These are phyloP conservation scores for Penicillium alfredii DNA, from an alignment of 495 filamentous ascomycete genomes.

Conservation along the genomic window DNA sequence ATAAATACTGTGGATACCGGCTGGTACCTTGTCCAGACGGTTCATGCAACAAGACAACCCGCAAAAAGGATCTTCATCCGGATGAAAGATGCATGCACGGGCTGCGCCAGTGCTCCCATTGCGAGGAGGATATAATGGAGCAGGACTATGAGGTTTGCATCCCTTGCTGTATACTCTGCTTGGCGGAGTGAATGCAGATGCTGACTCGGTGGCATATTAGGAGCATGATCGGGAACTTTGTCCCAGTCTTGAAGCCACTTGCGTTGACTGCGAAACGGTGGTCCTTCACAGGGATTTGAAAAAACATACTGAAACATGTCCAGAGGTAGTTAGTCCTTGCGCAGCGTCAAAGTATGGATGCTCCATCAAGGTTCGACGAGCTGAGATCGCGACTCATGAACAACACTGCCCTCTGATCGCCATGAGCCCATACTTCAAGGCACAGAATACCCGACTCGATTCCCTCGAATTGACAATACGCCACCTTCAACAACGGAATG, in stretches of 20 bases:
- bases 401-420: conserved; percentile 51
- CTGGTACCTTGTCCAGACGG: conserved; percentile 56
- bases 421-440: conserved; percentile 53
- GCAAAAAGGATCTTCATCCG: conserved; percentile 37
- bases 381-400: conserved; percentile 46
- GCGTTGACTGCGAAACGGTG: conserved; percentile 47
- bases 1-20: conserved; percentile 66
- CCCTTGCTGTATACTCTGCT: not conserved
- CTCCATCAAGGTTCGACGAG: conserved; percentile 42
- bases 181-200: not conserved
- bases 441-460: conserved; percentile 51
- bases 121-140: conserved; percentile 49
- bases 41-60: conserved; percentile 45
- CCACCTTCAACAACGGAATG: conserved; percentile 51
- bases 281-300: conserved; percentile 45
- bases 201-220: conserved; percentile 15
- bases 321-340: conserved; percentile 49
- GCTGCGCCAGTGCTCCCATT: conserved; percentile 47
- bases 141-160: conserved; percentile 50
- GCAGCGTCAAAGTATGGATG: conserved; percentile 54
- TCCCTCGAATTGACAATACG: conserved; percentile 52
- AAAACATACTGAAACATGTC: conserved; percentile 47
- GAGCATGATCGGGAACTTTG: conserved; percentile 48
- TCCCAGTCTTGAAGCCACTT: conserved; percentile 42
- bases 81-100: conserved; percentile 52